Base-by-base conservation (phyloP, 345 rosid species). In the Pistacia vera region DNA sequence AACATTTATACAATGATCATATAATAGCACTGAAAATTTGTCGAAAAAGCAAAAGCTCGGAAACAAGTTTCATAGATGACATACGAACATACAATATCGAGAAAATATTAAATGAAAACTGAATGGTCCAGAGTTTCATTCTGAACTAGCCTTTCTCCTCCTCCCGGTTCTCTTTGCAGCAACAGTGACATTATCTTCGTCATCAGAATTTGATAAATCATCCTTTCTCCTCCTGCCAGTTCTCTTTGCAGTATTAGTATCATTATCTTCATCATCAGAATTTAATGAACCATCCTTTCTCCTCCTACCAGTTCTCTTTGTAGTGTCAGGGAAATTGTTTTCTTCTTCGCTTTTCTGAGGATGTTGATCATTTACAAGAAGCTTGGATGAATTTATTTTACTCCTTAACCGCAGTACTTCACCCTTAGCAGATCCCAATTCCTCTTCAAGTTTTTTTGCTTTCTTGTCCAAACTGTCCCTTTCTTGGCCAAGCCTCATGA, bases 321-420 rank as follows among this genome's bases (percentile, higher is more conserved):
- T 84, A 74, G 62, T 80, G 52, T 81, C 88, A 30, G 88, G 82
- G 22, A 83, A 85, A 25, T 86, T 74, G 17, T 55, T 85, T 60
- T 59, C 80, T 2, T 77, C 82, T 66, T 82, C 85, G 20, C 51
- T 69, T 60, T 87, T 84, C 81, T 69, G 74, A 9, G 72, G 78
- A 5, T 17, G 70, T 74, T 73, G 71, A 71, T 85, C 75, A 72
- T 72, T 78, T 48, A 74, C 79, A 25, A 36, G 74, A 72, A 73
- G 75, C 81, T 88, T 81, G 22, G 83, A 76, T 30, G 92, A 86
- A 73, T 83, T 82, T 63, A 83, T 81, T 67, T 79, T 78, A 81
- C 88, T 88, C 81, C 99, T 93, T 83, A 93, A 55, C 35, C 95
- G 89, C 67, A 96, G 77, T 75, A 93, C 85, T 79, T 96, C 97